These are phyloP conservation scores for Arxiozyma bovina DNA, from an alignment of 1,139 yeast species.

Conservation along the genomic window DNA sequence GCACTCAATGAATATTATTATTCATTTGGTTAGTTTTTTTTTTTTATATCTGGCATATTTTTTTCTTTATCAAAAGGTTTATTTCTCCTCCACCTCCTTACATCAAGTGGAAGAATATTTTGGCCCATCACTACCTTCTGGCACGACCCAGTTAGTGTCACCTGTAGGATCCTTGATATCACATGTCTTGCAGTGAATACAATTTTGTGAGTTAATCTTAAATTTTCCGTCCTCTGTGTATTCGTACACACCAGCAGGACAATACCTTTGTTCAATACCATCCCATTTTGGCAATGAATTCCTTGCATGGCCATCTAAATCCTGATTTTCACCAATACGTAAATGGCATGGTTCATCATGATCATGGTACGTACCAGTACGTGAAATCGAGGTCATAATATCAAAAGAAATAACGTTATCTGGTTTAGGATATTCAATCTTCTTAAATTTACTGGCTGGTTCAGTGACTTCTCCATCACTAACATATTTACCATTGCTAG, in stretches of 20 bases:
- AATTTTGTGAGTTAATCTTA: constrained; percentile 90
- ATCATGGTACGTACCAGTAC: constrained; percentile 94
- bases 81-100: neutral
- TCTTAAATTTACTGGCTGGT: constrained; percentile 53
- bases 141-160: constrained; percentile 90
- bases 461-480: constrained; percentile 68
- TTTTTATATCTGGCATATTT: too few relatives aligned
- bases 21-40: neutral
- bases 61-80: too few relatives aligned
- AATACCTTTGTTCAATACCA: constrained; percentile 85
- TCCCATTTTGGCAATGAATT: constrained; percentile 62
- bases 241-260: constrained; percentile 98
- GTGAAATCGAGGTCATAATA: constrained; percentile 79
- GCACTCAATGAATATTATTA: neutral
- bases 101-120: constrained; percentile 42
- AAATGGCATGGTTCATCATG: constrained; percentile 90
- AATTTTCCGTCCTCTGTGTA: constrained; percentile 66
- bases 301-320: constrained; percentile 57
- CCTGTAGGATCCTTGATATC: constrained; percentile 94
- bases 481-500: constrained; percentile 36
- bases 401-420: constrained; percentile 88
- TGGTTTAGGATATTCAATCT: constrained; percentile 87
- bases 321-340: constrained; percentile 60
- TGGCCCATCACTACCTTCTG: constrained; percentile 98
- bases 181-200: constrained; percentile 97